These are phyloP conservation scores for Agastache rugosa DNA, from an alignment of 257 asterid genomes.

Conservation along the genomic window DNA sequence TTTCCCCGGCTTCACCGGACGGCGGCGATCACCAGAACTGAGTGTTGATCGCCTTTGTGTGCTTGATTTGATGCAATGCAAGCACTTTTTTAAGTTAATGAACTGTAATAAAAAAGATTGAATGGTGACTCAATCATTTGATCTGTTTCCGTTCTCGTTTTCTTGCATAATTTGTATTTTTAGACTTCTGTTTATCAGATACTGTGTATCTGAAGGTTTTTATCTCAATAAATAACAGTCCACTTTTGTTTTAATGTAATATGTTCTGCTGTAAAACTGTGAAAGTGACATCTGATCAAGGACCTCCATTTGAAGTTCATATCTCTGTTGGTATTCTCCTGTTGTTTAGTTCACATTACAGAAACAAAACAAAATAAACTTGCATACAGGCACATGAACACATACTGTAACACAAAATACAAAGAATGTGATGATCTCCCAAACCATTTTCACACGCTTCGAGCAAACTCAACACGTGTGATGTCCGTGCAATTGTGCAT, in stretches of 20 bases:
- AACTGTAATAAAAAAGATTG: background rate
- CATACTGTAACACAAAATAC: background rate
- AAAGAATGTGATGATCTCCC: background rate
- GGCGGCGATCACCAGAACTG: background rate
- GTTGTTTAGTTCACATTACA: background rate
- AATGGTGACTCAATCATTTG: conserved; percentile 2
- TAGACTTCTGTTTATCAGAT: background rate
- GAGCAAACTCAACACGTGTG: no score
- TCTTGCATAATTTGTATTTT: background rate
- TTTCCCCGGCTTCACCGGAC: background rate
- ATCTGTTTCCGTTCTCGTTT: background rate
- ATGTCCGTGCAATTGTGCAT: no score
- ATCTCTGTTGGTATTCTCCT: background rate
- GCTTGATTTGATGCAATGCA: background rate
- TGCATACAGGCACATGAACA: background rate
- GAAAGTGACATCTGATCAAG: background rate
- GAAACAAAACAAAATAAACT: background rate
- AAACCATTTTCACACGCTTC: no score
- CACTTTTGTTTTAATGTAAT: background rate
- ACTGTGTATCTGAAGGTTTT: background rate
- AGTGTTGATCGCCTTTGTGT: conserved; percentile 10
- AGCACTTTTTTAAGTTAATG: background rate
- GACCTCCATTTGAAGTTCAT: background rate
- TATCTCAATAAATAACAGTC: background rate
- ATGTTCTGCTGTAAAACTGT: background rate